Conservation (phyloP, 73 alveolate species). For the Urostyla sp. region DNA sequence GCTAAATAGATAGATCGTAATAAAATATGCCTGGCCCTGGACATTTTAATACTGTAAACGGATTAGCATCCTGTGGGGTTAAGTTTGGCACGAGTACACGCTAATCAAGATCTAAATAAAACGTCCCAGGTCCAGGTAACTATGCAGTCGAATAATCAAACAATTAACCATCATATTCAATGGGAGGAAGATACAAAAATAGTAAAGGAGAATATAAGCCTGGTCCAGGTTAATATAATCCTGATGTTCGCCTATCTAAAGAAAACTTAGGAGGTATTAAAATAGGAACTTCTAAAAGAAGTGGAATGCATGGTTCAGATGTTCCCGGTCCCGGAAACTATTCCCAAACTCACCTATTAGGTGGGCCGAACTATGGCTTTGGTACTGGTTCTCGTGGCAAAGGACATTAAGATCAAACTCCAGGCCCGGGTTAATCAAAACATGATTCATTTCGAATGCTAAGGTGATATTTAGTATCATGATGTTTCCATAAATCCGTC, state of each 20-base stretch:
- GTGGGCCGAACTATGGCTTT: slow-evolving; percentile 44
- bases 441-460: no score
- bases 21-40: slow-evolving; percentile 52
- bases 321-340: slow-evolving; percentile 55
- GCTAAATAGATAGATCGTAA: not conserved
- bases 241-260: slow-evolving; percentile 20
- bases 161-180: slow-evolving; percentile 18
- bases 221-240: slow-evolving; percentile 54
- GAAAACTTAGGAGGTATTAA: slow-evolving; percentile 50
- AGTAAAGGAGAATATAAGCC: slow-evolving; percentile 6
- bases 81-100: slow-evolving; percentile 38
- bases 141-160: slow-evolving; percentile 4
- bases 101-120: not conserved
- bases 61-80: not conserved
- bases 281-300: slow-evolving; percentile 48
- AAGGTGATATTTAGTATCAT: no score
- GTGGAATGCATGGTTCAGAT: not conserved
- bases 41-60: slow-evolving; percentile 8
- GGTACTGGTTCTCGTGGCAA: slow-evolving; percentile 32
- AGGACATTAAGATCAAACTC: slow-evolving; percentile 1
- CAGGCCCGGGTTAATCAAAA: slow-evolving; percentile 65
- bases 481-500: no score
- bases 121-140: slow-evolving; percentile 57
- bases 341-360: not conserved
- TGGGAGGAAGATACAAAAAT: slow-evolving; percentile 20